Evolutionary conservation across 2,329 filamentous ascomycete species (phyloP), one percentile per base, ranked within the genome.

Genomic region (Alternaria ventricosa): DNA sequence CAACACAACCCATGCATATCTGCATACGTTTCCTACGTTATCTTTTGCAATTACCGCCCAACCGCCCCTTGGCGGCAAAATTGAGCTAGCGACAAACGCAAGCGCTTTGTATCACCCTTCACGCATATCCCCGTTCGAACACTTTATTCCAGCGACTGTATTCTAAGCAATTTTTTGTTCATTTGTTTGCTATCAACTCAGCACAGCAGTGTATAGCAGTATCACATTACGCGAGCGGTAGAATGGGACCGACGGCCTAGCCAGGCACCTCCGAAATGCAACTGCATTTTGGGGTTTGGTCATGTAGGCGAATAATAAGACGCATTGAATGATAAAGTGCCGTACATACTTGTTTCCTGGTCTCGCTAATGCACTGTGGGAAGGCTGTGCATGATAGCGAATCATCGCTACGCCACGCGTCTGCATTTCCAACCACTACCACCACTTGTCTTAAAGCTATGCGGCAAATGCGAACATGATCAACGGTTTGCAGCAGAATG

Each of bases 21-120:
- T 63, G 53, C 47, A 63, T 45, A 60, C 47, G 23, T 60, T 59
- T 65, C 20, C 28, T 60, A 47, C 33, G 27, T 47, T 53, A 51
- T 50, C 27, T 57, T 60, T 55, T 41, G 10, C 43, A 36, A 25
- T 43, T 25, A 58, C 53, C 56, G 45, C 59, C 44, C 55, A 55
- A 49, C 57, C 60, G 65, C 59, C 60, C 65, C 61, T 66, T 55
- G 62, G 70, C 65, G 70, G 64, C 67, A 66, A 67, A 50, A 57
- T 25, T 54, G 43, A 63, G 65, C 70, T 23, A 33, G 49, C 65
- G 44, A 61, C 45, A 59, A 64, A 64, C 63, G 61, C 67, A 74
- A 71, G 68, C 70, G 72, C 69, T 71, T 60, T 71, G 65, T 72
- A 69, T 59, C 54, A 72, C 66, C 64, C 59, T 64, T 63, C 45